A percentile compares a stretch with the other conserved stretches of the same genome.
Conservation (phyloP, 2,329 filamentous ascomycete genomes). For the Monilinia laxa region DNA sequence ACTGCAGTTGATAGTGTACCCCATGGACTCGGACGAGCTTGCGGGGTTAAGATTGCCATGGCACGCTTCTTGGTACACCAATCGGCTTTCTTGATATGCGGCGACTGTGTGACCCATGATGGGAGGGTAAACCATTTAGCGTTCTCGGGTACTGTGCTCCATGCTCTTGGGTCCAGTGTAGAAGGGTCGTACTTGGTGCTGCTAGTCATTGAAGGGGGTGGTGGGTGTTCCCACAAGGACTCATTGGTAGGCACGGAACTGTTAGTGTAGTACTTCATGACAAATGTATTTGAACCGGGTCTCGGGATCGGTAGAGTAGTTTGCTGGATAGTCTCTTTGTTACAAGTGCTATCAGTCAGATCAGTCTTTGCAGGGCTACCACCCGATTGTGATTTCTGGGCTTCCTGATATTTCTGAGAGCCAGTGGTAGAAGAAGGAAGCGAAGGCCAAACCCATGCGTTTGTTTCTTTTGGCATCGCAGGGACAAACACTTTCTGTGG, state of each 20-base stretch:
- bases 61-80: constrained; percentile 9
- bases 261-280: constrained; percentile 1
- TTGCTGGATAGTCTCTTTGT: not conserved
- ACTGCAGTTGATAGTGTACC: not conserved
- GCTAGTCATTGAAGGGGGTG: not conserved
- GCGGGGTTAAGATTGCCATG: not conserved
- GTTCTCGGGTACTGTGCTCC: constrained; percentile 12
- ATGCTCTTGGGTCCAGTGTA: not conserved
- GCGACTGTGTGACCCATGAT: not conserved
- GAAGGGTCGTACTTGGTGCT: not conserved
- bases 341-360: not conserved
- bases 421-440: not conserved
- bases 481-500: not conserved
- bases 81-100: not conserved
- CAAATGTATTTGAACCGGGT: not conserved
- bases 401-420: not conserved
- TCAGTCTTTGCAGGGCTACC: not conserved
- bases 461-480: not conserved
- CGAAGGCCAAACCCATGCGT: constrained; percentile 1
- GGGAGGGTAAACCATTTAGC: constrained; percentile 3
- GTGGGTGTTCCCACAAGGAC: constrained; percentile 1
- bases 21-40: not conserved
- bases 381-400: not conserved
- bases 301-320: not conserved
- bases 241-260: not conserved